A percentile compares a stretch with the other conserved stretches of the same genome.
phyloP scores from a whole-genome alignment of 139 green algal species.

The Monoraphidium neglectum region DNA sequence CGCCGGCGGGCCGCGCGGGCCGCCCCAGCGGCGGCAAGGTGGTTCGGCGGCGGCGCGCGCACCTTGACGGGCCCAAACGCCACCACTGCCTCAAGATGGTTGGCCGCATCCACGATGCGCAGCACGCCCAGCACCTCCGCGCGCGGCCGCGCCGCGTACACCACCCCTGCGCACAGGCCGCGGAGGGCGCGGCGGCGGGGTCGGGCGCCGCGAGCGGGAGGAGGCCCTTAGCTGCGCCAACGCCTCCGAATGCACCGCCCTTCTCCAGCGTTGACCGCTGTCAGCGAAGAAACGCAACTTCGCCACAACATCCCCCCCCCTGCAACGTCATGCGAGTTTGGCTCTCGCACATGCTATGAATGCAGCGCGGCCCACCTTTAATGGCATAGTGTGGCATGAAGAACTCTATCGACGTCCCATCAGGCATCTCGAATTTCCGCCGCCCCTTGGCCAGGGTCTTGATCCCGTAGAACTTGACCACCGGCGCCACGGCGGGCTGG shows the following conservation, averaged over 20 bases:
- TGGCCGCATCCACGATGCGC: constrained; percentile 45
- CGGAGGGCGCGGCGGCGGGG: too few species aligned
- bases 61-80: constrained; percentile 57
- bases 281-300: too few species aligned
- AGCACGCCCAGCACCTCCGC: constrained; percentile 56
- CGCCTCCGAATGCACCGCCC: too few species aligned
- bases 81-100: constrained; percentile 46
- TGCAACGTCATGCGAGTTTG: too few species aligned
- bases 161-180: constrained; percentile 28
- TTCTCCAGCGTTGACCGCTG: too few species aligned
- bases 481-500: constrained; percentile 70
- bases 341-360: too few species aligned
- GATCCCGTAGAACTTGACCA: constrained; percentile 69
- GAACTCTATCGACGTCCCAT: constrained; percentile 71
- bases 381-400: neutral
- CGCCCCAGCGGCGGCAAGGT: too few species aligned
- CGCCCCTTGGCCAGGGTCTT: constrained; percentile 73
- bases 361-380: neutral
- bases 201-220: too few species aligned
- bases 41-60: too few species aligned
- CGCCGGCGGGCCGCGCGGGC: too few species aligned
- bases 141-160: constrained; percentile 47
- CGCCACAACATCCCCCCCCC: too few species aligned
- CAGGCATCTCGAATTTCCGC: constrained; percentile 63
- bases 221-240: too few species aligned